phyloP scores from a whole-genome alignment of 306 rosid genomes.

The Malus asiatica region DNA sequence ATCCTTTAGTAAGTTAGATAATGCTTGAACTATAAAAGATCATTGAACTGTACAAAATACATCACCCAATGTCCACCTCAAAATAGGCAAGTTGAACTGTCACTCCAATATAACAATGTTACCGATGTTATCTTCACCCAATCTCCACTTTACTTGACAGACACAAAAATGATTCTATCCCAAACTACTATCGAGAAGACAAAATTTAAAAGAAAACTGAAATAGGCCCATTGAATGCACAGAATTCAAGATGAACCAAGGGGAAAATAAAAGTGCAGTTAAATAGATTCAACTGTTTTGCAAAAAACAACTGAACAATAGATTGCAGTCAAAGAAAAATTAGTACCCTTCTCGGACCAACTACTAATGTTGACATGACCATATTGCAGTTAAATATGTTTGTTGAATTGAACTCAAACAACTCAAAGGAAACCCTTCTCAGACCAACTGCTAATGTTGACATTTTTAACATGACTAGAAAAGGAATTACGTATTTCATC shows the following conservation, averaged over 20 bases:
- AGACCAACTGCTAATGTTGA: too few species aligned
- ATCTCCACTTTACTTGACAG: neutral
- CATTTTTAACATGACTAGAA: too few species aligned
- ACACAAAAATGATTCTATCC: neutral
- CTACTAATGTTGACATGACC: too few species aligned
- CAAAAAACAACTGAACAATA: neutral
- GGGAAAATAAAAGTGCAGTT: neutral
- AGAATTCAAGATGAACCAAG: neutral
- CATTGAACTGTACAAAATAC: neutral
- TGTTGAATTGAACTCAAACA: too few species aligned
- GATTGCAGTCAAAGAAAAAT: too few species aligned
- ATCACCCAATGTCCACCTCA: neutral
- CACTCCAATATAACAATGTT: neutral
- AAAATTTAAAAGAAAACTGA: neutral
- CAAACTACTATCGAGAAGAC: neutral
- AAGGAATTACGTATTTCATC: too few species aligned
- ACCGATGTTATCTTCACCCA: neutral
- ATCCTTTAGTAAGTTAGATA: neutral
- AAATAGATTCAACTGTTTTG: neutral
- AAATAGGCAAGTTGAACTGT: neutral
- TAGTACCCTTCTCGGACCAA: neutral
- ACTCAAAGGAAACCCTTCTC: too few species aligned
- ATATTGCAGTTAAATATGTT: too few species aligned
- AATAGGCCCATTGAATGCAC: neutral
- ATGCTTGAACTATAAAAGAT: neutral